Percentiles rank a stretch among this genome's conserved stretches.
phyloP scores from a whole-genome alignment of 176 grass and related monocot genomes.

The Rhynchospora tenuis region DNA sequence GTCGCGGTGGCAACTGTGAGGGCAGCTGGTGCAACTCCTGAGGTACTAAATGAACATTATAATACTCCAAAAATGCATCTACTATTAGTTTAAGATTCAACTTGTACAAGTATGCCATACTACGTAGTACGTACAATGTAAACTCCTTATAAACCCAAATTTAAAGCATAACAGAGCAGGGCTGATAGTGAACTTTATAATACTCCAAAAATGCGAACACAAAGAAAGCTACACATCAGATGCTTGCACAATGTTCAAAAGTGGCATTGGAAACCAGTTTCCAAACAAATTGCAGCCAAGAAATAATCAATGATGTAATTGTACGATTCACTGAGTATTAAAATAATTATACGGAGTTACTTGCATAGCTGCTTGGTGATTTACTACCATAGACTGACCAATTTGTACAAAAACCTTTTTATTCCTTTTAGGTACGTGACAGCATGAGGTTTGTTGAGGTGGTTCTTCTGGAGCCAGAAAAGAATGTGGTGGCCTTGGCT shows the following conservation, averaged over 20 bases:
- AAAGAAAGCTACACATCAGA: background rate
- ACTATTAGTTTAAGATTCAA: background rate
- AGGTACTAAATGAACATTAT: conserved; percentile 38
- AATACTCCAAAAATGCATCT: too few species aligned
- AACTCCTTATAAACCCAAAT: background rate
- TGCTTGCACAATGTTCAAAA: background rate
- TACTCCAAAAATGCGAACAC: background rate
- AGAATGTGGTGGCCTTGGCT: conserved; percentile 90
- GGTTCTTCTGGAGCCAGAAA: conserved; percentile 93
- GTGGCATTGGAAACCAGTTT: background rate
- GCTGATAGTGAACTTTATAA: background rate
- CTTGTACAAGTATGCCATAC: background rate
- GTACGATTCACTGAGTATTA: background rate
- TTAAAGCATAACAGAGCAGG: background rate
- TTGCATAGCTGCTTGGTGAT: background rate
- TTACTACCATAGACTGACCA: background rate
- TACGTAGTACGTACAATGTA: background rate
- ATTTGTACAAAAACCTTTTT: background rate
- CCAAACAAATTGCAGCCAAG: background rate
- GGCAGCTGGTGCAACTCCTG: conserved; percentile 87
- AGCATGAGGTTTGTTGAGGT: conserved; percentile 98
- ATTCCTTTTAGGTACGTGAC: conserved; percentile 58
- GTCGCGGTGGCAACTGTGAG: conserved; percentile 96
- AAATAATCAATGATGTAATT: background rate
- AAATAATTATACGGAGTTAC: background rate